These are phyloP conservation scores for Cyclotella sp. DNA, from an alignment of 108 stramenopile species.

Conservation along the genomic window DNA sequence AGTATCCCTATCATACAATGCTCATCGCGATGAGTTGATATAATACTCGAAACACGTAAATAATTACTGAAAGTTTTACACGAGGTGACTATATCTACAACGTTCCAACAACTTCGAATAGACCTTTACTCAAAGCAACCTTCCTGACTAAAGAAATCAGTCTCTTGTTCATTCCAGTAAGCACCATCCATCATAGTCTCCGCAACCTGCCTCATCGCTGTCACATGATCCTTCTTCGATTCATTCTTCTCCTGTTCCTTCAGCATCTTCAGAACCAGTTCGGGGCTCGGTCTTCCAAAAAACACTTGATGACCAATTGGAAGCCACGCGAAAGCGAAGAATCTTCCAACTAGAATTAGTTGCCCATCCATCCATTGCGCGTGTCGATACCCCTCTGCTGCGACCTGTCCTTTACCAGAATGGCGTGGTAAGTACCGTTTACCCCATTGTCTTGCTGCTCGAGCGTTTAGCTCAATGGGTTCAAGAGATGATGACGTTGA, in stretches of 20 bases:
- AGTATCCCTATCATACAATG: too few relatives aligned
- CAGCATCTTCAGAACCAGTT: slow-evolving; percentile 70
- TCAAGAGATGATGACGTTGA: slow-evolving; percentile 31
- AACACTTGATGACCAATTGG: slow-evolving; percentile 83
- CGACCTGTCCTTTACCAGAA: slow-evolving; percentile 73
- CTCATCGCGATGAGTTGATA: too few relatives aligned
- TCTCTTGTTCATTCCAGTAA: slow-evolving; percentile 35
- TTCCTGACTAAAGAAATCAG: slow-evolving; percentile 5
- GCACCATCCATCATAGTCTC: slow-evolving; percentile 34
- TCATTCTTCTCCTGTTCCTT: slow-evolving; percentile 35
- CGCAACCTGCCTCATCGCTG: slow-evolving; percentile 26
- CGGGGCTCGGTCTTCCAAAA: slow-evolving; percentile 75
- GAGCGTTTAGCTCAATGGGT: slow-evolving; percentile 71
- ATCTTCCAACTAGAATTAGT: slow-evolving; percentile 72
- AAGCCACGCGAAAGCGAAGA: slow-evolving; percentile 82
- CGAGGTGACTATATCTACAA: too few relatives aligned
- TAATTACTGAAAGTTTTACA: too few relatives aligned
- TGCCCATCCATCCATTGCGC: slow-evolving; percentile 80
- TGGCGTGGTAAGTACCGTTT: slow-evolving; percentile 66
- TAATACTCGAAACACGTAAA: too few relatives aligned
- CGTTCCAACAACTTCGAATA: not conserved
- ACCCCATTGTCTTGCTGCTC: slow-evolving; percentile 73
- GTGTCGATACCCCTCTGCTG: slow-evolving; percentile 62
- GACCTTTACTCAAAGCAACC: slow-evolving; percentile 27
- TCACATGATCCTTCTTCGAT: slow-evolving; percentile 29